These are phyloP conservation scores for Geotrichum klebahnii DNA, from an alignment of 1,139 yeast genomes.

Conservation along the genomic window DNA sequence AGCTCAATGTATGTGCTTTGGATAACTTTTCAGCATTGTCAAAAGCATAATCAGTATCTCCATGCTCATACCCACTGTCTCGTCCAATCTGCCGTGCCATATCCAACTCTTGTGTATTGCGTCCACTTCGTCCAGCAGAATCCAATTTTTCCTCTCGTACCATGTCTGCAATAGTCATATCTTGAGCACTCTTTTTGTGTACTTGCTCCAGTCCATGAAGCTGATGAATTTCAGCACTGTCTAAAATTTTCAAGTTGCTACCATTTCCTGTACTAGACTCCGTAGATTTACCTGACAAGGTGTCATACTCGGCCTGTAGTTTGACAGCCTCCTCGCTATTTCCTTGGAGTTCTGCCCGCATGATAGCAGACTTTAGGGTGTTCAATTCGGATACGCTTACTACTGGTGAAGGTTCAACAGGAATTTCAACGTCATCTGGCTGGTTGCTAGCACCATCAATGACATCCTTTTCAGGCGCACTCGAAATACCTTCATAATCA, in stretches of 20 bases:
- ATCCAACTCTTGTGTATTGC: constrained; percentile 29
- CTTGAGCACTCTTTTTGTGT: constrained; percentile 24
- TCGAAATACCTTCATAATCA: background rate
- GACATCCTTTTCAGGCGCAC: too few relatives aligned
- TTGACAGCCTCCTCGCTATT: constrained; percentile 27
- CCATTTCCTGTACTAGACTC: too few relatives aligned
- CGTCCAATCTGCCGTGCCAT: constrained; percentile 38
- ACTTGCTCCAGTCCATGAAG: constrained; percentile 4
- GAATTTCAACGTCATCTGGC: background rate
- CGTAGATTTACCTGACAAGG: too few relatives aligned
- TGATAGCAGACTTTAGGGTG: constrained; percentile 38
- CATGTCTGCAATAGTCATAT: constrained; percentile 42
- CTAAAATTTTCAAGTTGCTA: constrained; percentile 9
- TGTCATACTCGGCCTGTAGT: constrained; percentile 36
- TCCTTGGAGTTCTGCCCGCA: constrained; percentile 39
- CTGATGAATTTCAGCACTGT: constrained; percentile 20
- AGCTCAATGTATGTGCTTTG: background rate
- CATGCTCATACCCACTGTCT: constrained; percentile 38
- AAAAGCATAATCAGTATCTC: constrained; percentile 44
- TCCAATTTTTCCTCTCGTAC: constrained; percentile 39
- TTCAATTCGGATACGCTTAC: constrained; percentile 31
- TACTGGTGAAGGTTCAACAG: too few relatives aligned
- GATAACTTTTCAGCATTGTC: constrained; percentile 44
- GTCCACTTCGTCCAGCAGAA: constrained; percentile 29
- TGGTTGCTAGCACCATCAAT: background rate